Base-by-base conservation (phyloP, 192 early-diverging fungal species). In the Spizellomyces sp. region DNA sequence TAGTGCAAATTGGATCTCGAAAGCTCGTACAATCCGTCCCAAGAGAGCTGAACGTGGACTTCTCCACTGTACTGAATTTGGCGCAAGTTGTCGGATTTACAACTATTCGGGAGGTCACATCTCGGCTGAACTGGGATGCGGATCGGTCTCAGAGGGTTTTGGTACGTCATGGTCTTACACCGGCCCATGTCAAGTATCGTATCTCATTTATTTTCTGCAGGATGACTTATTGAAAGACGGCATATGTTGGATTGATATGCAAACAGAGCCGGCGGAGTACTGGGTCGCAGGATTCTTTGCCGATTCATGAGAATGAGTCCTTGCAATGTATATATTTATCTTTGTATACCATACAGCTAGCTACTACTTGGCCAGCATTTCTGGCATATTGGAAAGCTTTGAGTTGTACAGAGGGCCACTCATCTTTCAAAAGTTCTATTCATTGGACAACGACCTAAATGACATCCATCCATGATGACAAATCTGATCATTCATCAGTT, bases 21-120 rank as follows among this genome's bases (percentile, higher is more conserved):
- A 90, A 86, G 58, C 88, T 99, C 88, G 89, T 99, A 6, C 90
- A 91, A 69, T 94, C 92, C 36, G 90, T 96, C 0, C 94, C 95
- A 12, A 78, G 92, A 8, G 96, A 98, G 71, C 75, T 97, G 72
- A 94, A 96, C 67, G 80, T 78, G 5, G 96, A 98, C 78, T 90
- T 90, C 44, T 80, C 90, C 0, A 80, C 81, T 0, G 77, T 95
- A 17, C 73, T 98, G 17, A 71, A 79, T 0, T 62, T 94, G 44
- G 93, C 94, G 0, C 91, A 95, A 80, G 87, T 45, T 7, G 54
- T 12, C 19, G 75, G 75, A 8, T 85, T 68, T 59, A 75, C 81
- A 5, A 85, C 84, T 42, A 70, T 70, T 27, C 58, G 58, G 6
- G 68, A 81, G 8, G 73, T 90, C 7, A 48, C 60, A 12, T 61